Evolutionary conservation across 306 rosid species (phyloP), one percentile per base, ranked within the genome.

Genomic region (Lathyrus sativus): DNA sequence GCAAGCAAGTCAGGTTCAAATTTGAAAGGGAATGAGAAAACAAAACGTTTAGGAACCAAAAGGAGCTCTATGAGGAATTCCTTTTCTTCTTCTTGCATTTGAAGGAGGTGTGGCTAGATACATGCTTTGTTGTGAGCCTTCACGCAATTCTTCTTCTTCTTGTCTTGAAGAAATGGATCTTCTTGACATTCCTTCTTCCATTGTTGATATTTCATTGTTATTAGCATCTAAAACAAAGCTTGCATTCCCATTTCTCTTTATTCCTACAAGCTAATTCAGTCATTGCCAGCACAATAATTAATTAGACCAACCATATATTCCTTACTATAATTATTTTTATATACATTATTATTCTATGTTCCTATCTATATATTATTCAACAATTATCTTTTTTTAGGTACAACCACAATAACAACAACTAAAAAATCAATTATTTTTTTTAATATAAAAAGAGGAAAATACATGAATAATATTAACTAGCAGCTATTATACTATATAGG

Each of bases 1-100:
- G n/a, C 7, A 19, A 10, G 29, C 3, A 3, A 19, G n/a, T 22
- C n/a, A 2, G 12, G 0, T 9, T 9, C 2, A 26, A 54, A 2
- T 54, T 45, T 28, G 51, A 63, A 64, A 48, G 2, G 19, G 5
- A 41, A 66, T 45, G 24, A 9, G 2, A 38, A 70, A 55, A 22
- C 7, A 39, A 7, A 42, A 67, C 62, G n/a, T 59, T 79, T 82
- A 92, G 68, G 90, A 75, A 55, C 84, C 87, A 79, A 92, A 86
- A 61, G 98, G 98, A 59, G 98, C 98, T 70, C 98, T 85, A 44
- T 79, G 96, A 74, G 98, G 98, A 74, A 90, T 88, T 66, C 98
- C 98, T 86, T 92, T 92, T 71, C 98, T 92, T 86, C 98, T 90
- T 45, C 98, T 87, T 79, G 89, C 74, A 22, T 74, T 81, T 42